Conservation (phyloP, 2,329 filamentous ascomycete species). For the Penicillium fuscoglaucum region DNA sequence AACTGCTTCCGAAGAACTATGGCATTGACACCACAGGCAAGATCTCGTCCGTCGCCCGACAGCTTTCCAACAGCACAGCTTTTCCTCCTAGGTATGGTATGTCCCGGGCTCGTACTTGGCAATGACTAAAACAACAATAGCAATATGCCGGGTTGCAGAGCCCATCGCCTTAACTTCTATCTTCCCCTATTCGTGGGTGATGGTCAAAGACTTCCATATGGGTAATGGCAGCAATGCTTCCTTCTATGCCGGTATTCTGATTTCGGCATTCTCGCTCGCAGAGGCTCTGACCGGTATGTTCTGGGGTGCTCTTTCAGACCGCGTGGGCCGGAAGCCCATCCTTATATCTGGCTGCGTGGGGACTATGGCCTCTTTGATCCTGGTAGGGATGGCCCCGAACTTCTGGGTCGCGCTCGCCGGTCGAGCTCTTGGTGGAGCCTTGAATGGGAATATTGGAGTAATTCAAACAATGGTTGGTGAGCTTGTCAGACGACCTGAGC, state of each 20-base stretch:
- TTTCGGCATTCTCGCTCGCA: constrained; percentile 79
- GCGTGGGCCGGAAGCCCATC: constrained; percentile 80
- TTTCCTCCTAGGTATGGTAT: constrained; percentile 73
- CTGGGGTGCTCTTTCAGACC: constrained; percentile 82
- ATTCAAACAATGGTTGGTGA: constrained; percentile 94
- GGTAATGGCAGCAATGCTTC: constrained; percentile 73
- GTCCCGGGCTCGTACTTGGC: not conserved
- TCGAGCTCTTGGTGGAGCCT: constrained; percentile 72
- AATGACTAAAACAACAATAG: constrained; percentile 46
- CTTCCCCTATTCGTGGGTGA: constrained; percentile 86
- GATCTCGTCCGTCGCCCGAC: constrained; percentile 59
- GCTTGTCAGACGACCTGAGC: constrained; percentile 76
- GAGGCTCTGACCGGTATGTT: constrained; percentile 84
- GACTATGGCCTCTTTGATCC: constrained; percentile 77
- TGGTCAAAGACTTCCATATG: constrained; percentile 74
- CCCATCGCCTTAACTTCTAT: constrained; percentile 91
- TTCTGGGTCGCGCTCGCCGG: constrained; percentile 81
- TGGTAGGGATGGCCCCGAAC: constrained; percentile 79
- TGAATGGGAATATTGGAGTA: constrained; percentile 90
- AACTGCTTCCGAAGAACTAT: constrained; percentile 52
- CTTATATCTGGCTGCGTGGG: constrained; percentile 77
- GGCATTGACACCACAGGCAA: constrained; percentile 61
- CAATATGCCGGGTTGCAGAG: constrained; percentile 88
- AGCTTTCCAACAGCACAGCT: constrained; percentile 81
- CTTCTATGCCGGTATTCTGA: constrained; percentile 83